Conservation (phyloP, 2,329 filamentous ascomycete genomes). For the Coleophoma crateriformis region DNA sequence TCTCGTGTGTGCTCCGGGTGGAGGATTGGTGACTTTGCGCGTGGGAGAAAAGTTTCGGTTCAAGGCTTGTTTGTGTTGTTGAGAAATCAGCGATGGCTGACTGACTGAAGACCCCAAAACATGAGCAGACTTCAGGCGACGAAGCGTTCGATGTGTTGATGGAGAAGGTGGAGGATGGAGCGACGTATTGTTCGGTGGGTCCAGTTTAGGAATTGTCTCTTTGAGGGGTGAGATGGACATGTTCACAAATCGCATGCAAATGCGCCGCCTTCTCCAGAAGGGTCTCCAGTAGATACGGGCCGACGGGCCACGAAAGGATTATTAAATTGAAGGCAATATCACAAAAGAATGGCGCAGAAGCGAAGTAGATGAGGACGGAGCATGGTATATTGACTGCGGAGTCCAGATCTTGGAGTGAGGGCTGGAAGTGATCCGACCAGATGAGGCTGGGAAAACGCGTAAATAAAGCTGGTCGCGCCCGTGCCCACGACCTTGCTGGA, state of each 20-base stretch:
- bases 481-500: too few species aligned
- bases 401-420: too few species aligned
- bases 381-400: too few species aligned
- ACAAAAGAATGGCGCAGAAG: too few species aligned
- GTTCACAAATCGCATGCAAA: background rate
- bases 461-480: too few species aligned
- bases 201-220: constrained; percentile 17
- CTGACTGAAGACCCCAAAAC: constrained; percentile 50
- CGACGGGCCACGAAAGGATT: too few species aligned
- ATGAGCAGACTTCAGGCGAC: constrained; percentile 73
- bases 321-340: too few species aligned
- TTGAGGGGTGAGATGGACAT: constrained; percentile 18
- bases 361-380: too few species aligned
- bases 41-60: constrained; percentile 20
- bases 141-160: constrained; percentile 60
- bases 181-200: constrained; percentile 12
- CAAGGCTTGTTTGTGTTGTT: constrained; percentile 48
- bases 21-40: constrained; percentile 10
- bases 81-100: constrained; percentile 53
- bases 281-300: background rate
- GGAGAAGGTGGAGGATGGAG: constrained; percentile 54
- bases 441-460: too few species aligned
- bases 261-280: background rate
- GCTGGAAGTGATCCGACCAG: too few species aligned
- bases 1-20: constrained; percentile 35